phyloP scores from a whole-genome alignment of 192 early-diverging fungal species.

The Backusella liffmaniae region DNA sequence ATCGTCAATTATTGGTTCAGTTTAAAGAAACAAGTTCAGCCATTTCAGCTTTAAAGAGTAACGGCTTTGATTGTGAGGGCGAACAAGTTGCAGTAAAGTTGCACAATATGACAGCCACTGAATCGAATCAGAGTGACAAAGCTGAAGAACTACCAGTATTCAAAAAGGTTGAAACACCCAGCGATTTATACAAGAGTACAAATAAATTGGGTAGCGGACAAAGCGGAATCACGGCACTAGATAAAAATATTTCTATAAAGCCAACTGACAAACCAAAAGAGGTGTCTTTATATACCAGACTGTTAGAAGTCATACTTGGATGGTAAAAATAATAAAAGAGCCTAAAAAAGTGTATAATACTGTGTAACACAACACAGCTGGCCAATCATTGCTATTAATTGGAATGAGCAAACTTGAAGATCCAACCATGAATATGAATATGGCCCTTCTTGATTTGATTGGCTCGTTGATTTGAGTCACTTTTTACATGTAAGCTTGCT shows the following conservation, averaged over 20 bases:
- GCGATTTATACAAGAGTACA: background rate
- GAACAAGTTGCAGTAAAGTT: background rate
- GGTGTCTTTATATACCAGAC: background rate
- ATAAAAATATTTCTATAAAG: slow-evolving; percentile 24
- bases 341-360: background rate
- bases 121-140: background rate
- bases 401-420: slow-evolving; percentile 20
- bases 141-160: background rate
- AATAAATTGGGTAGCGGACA: background rate
- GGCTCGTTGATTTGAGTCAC: slow-evolving; percentile 1
- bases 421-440: slow-evolving; percentile 1
- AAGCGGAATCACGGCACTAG: background rate
- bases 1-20: background rate
- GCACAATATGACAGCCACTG: background rate
- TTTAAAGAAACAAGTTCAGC: background rate
- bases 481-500: background rate
- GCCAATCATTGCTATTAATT: slow-evolving; percentile 8
- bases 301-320: background rate
- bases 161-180: background rate
- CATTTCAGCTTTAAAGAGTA: background rate
- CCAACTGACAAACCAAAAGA: slow-evolving; percentile 18
- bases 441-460: background rate
- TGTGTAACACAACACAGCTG: background rate
- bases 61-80: background rate
- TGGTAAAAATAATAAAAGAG: background rate